Percentiles rank a stretch among this genome's conserved stretches.
Evolutionary conservation across 2,329 filamentous ascomycete species (phyloP).

Genomic region (Cadophora malorum): DNA sequence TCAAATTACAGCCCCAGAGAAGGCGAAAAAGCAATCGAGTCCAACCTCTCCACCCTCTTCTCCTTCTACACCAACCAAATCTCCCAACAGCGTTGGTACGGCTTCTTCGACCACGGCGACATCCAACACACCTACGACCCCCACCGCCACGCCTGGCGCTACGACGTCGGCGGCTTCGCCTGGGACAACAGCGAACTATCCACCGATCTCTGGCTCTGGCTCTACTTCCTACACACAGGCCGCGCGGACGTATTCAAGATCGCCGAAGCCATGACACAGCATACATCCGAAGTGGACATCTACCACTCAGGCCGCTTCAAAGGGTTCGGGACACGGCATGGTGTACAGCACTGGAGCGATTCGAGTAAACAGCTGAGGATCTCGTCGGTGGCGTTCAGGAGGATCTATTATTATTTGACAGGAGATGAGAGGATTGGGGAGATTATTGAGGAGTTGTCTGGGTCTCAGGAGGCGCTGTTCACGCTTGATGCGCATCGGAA

Average conservation of each 20-base stretch:
- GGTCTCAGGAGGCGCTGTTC: conserved; percentile 59
- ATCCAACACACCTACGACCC: conserved; percentile 67
- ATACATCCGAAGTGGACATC: conserved; percentile 66
- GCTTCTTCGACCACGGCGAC: conserved; percentile 67
- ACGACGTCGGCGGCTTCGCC: conserved; percentile 67
- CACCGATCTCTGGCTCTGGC: conserved; percentile 67
- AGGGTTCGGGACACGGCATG: conserved; percentile 66
- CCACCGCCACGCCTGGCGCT: conserved; percentile 65
- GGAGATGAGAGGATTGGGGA: conserved; percentile 37
- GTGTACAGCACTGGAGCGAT: conserved; percentile 66
- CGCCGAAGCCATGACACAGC: conserved; percentile 61
- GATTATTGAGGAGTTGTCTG: conserved; percentile 47
- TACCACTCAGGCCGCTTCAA: conserved; percentile 65
- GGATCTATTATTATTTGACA: conserved; percentile 54
- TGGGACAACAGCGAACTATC: conserved; percentile 71
- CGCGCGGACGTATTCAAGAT: conserved; percentile 62
- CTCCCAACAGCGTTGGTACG: conserved; percentile 65
- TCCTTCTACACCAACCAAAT: conserved; percentile 62
- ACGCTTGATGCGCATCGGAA: conserved; percentile 64
- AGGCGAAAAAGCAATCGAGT: conserved; percentile 49
- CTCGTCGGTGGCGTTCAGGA: conserved; percentile 61
- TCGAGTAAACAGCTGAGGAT: conserved; percentile 68
- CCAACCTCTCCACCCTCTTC: conserved; percentile 60
- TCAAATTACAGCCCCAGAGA: not conserved
- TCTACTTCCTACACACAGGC: conserved; percentile 65